Evolutionary conservation across 2,329 filamentous ascomycete species (phyloP).

Genomic region (Xylaria sp.): DNA sequence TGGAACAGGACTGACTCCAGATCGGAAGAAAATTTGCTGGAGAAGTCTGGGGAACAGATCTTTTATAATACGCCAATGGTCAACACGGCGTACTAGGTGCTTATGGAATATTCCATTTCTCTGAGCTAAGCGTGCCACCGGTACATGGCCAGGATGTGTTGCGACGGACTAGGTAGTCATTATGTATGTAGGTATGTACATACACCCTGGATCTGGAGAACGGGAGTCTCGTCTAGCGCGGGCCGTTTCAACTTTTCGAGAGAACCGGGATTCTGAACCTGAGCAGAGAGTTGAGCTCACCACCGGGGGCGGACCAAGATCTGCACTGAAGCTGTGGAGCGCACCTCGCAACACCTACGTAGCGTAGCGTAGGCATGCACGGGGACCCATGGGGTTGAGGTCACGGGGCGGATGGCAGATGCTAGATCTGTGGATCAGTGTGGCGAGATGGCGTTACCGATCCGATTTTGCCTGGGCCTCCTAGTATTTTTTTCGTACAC

Average conservation of each 20-base stretch:
- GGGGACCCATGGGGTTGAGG: not conserved
- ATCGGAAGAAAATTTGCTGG: conserved; percentile 6
- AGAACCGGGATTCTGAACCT: not conserved
- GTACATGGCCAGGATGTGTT: conserved; percentile 1
- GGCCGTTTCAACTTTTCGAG: not conserved
- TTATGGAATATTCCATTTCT: not conserved
- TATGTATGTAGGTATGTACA: not conserved
- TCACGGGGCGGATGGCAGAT: not conserved
- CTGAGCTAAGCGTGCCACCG: not conserved
- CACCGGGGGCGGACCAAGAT: not conserved
- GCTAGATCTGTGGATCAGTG: not conserved
- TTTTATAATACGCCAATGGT: conserved; percentile 15
- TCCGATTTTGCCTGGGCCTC: not conserved
- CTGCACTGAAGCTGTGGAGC: not conserved
- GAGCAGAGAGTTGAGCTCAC: not conserved
- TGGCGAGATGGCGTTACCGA: not conserved
- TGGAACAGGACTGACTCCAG: conserved; percentile 10
- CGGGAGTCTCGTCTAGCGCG: not conserved
- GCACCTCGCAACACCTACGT: not conserved
- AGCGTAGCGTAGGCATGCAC: not conserved
- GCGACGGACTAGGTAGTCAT: no score
- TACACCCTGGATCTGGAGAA: not conserved
- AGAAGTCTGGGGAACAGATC: conserved; percentile 15
- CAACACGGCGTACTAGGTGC: not conserved
- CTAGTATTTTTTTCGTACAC: not conserved